Evolutionary conservation across 768 basidiomycete genomes (phyloP), one percentile per base, ranked within the genome.

Genomic region (Cystofilobasidium macerans): DNA sequence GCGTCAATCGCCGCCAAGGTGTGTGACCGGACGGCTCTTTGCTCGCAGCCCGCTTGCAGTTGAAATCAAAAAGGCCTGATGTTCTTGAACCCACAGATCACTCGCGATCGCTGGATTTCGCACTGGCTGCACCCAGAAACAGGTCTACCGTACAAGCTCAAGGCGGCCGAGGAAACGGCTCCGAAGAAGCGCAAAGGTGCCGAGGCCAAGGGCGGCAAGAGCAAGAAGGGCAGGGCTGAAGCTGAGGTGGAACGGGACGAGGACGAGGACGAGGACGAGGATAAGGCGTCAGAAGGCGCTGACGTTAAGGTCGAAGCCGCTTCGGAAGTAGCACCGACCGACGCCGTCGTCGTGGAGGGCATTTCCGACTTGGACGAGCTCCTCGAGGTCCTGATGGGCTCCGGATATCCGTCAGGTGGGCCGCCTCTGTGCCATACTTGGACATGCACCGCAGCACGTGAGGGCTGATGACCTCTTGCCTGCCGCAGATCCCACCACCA

Each of bases 1-100:
- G 95, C 94, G 1, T 91, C 89, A 74, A 89, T 98, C n/a, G 91
- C 91, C 2, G 95, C 95, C 2, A 99, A 99, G 77, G 92, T 94
- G 3, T 26, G 67, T n/a, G n/a, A n/a, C n/a, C n/a, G n/a, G n/a
- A n/a, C n/a, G n/a, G n/a, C n/a, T n/a, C n/a, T n/a, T n/a, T n/a
- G n/a, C n/a, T n/a, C n/a, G n/a, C n/a, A n/a, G n/a, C n/a, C n/a
- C n/a, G n/a, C n/a, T n/a, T n/a, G n/a, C n/a, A n/a, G n/a, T n/a
- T n/a, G n/a, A n/a, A n/a, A n/a, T n/a, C n/a, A n/a, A n/a, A n/a
- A n/a, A n/a, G n/a, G n/a, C n/a, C n/a, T n/a, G n/a, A n/a, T n/a
- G n/a, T n/a, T n/a, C n/a, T n/a, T n/a, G n/a, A 18, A 32, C 33
- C 30, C 3, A n/a, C 33, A 68, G 67, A 68, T 68, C 43, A 68